phyloP scores from a whole-genome alignment of 352 stramenopile species.

The Phytophthora pistaciae region DNA sequence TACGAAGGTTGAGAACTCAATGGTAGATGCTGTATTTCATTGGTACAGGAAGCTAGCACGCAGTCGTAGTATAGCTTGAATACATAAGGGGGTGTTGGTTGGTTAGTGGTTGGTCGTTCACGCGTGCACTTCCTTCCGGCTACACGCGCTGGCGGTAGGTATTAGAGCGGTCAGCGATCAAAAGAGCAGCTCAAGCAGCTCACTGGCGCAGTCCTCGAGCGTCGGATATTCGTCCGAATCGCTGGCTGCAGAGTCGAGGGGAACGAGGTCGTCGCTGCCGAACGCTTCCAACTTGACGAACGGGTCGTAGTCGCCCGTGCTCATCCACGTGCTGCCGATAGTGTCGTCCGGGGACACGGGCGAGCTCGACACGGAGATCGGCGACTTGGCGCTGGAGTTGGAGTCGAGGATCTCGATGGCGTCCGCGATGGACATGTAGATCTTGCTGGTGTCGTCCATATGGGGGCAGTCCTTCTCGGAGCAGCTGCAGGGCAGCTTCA shows the following conservation, averaged over 20 bases:
- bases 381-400: slow-evolving; percentile 8
- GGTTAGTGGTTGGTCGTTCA: not conserved
- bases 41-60: slow-evolving; percentile 40
- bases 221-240: slow-evolving; percentile 61
- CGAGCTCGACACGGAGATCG: slow-evolving; percentile 17
- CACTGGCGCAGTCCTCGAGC: slow-evolving; percentile 71
- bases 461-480: slow-evolving; percentile 42
- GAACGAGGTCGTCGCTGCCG: slow-evolving; percentile 30
- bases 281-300: slow-evolving; percentile 28
- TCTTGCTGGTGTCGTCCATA: slow-evolving; percentile 43
- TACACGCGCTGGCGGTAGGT: slow-evolving; percentile 20
- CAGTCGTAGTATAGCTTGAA: slow-evolving; percentile 39
- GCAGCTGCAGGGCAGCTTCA: slow-evolving; percentile 40
- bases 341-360: slow-evolving; percentile 39
- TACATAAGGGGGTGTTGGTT: slow-evolving; percentile 26
- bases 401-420: slow-evolving; percentile 55
- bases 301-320: slow-evolving; percentile 25
- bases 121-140: slow-evolving; percentile 27
- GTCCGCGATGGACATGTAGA: slow-evolving; percentile 59
- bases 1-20: slow-evolving; percentile 3
- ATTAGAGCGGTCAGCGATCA: slow-evolving; percentile 18
- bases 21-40: slow-evolving; percentile 38
- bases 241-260: slow-evolving; percentile 39
- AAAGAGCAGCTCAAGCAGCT: slow-evolving; percentile 77
- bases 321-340: slow-evolving; percentile 25